phyloP scores from a whole-genome alignment of 495 filamentous ascomycete species.

The Parachaetomium inaequale region DNA sequence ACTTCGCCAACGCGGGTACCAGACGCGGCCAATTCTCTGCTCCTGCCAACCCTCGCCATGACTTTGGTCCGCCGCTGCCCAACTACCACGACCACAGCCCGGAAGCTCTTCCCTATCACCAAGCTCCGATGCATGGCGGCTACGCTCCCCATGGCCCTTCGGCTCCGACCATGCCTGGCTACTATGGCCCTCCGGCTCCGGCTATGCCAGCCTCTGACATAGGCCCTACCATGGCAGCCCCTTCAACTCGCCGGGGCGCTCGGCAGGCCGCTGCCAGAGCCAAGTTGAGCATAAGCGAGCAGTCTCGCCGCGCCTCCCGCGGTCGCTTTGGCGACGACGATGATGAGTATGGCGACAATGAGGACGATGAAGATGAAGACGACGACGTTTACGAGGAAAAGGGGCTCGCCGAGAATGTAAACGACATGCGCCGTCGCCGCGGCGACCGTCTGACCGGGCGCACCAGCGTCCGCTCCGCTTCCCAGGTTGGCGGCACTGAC shows the following conservation, averaged over 20 bases:
- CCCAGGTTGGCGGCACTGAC: not conserved
- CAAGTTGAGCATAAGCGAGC: not conserved
- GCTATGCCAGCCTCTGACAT: not conserved
- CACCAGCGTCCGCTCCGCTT: not conserved
- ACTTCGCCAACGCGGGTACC: not conserved
- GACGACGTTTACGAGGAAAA: not conserved
- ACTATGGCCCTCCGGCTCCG: not conserved
- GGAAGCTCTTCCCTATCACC: not conserved
- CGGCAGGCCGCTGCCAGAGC: slow-evolving; percentile 7
- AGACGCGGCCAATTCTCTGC: not conserved
- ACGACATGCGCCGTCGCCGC: not conserved
- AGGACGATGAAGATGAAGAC: not conserved
- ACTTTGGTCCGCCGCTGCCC: not conserved
- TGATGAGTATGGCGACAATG: not conserved
- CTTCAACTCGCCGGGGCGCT: not conserved
- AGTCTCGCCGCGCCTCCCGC: not conserved
- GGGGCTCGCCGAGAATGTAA: not conserved
- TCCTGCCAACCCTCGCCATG: not conserved
- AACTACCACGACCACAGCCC: not conserved
- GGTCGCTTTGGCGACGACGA: not conserved
- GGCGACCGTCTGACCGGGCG: not conserved
- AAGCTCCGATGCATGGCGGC: not conserved
- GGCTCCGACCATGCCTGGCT: not conserved
- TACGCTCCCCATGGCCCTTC: not conserved
- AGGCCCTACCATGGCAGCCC: not conserved